Conservation (phyloP, 257 asterid species). For the Thymus mandschuricus region DNA sequence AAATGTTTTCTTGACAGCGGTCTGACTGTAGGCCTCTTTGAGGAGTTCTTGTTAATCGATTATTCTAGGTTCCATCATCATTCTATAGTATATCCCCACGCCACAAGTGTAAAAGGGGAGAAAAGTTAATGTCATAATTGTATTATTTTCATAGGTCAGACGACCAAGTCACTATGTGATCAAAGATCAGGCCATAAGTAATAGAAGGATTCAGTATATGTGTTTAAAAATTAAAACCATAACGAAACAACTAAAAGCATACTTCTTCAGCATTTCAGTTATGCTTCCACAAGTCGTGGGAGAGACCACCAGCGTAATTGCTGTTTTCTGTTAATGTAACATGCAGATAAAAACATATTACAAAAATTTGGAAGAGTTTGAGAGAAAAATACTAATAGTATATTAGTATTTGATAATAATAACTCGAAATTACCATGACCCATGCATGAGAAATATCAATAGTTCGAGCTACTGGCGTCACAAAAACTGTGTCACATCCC, state of each 20-base stretch:
- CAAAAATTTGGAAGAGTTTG: constrained; percentile 18
- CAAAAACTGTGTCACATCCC: constrained; percentile 97
- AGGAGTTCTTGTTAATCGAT: no score
- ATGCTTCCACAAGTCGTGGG: constrained; percentile 71
- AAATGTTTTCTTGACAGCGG: no score
- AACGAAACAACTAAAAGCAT: constrained; percentile 39
- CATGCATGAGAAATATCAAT: constrained; percentile 90
- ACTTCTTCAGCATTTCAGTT: constrained; percentile 81
- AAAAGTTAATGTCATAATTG: no score
- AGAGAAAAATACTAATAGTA: constrained; percentile 14
- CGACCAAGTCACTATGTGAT: no score
- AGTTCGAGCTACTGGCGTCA: constrained; percentile 95
- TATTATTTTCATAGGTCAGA: no score
- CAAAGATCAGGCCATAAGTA: not conserved
- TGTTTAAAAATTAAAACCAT: not conserved
- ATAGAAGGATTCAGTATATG: constrained; percentile 10
- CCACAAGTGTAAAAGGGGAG: no score
- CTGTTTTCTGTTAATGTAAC: constrained; percentile 74
- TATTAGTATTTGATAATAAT: constrained; percentile 11
- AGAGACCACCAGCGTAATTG: constrained; percentile 80
- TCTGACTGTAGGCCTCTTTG: no score
- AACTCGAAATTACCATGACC: constrained; percentile 73
- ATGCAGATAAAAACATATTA: constrained; percentile 22
- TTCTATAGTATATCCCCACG: no score
- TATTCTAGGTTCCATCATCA: no score